Base-by-base conservation (phyloP, 2,329 filamentous ascomycete genomes). In the Neofusicoccum kwambonambiense region DNA sequence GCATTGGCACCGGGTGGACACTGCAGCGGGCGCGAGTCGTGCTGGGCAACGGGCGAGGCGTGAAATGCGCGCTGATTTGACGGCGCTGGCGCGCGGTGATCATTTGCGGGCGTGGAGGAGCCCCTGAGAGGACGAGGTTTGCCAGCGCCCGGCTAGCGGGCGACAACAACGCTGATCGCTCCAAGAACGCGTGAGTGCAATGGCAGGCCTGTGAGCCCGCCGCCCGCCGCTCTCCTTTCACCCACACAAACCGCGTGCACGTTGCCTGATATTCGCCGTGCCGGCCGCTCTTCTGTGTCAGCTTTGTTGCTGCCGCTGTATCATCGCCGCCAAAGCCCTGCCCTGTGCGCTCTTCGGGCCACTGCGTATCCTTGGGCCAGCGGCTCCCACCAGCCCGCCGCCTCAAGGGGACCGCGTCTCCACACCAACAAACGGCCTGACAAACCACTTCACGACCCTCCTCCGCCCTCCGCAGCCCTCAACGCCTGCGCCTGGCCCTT, bases 81-180 rank as follows among this genome's bases (percentile, higher is more conserved):
- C 42, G 56, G 27, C 9, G 3, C 11, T 6, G 54, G 51, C 34
- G 8, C 12, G 37, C 15, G 54, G 39, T 27, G 54, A 44, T 58
- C 37, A 60, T 19, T 60, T 45, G 57, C 39, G 57, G 57, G 34
- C 44, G 45, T 22, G 42, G 34, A 39, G 51, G 27, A 44, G 54
- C 54, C 54, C 52, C 52, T 56, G 52, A 58, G 54, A 31, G 37
- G 54, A n/a, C 12, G 22, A 7, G 45, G 11, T 11, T 27, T 15
- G 49, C 49, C 17, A 35, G 34, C 12, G 35, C 37, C 51, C 9
- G 35, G 35, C 35, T 41, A 22, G 51, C 54, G 54, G 41, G 41
- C 22, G 27, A 58, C 54, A 45, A 58, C 54, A 58, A 44, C 41
- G 54, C 54, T 58, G 54, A 58, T 57, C 52, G 37, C 37, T 44